Base-by-base conservation (phyloP, 345 rosid genomes). In the Punica granatum region DNA sequence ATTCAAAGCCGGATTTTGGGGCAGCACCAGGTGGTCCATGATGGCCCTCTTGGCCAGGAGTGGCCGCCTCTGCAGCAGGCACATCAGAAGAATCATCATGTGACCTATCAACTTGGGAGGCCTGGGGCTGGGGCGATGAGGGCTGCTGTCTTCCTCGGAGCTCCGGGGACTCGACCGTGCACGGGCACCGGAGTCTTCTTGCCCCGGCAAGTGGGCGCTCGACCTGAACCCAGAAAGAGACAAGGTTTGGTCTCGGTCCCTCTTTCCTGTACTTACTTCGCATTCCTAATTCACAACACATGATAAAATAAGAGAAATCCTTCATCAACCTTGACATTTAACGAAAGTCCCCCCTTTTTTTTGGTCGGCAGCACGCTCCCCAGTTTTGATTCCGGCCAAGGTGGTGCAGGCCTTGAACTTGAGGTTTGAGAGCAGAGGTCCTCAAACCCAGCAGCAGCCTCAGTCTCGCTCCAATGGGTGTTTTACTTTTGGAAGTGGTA, bases 161-260 rank as follows among this genome's bases (percentile, higher is more conserved):
- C 78, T 1, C 65, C 76, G 3, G 84, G 66, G 0, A 12, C 51
- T 14, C 74, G 77, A n/a, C 86, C 77, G 61, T 87, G 81, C 44
- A 67, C 94, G 6, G 98, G 97, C 7, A 93, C 98, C 4, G 97
- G 97, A 2, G 97, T 93, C 2, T 93, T 93, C 82, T 67, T 93
- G 53, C 98, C 98, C 21, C 96, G 90, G 7, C 83, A 81, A 14
- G 39, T 67, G 7, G 75, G 73, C 64, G 31, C 77, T 1, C 63
- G 75, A 9, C 2, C 79, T 26, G 86, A 80, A 30, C 34, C 79
- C 32, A 80, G 81, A n/a, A 83, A 84, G 79, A 90, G 90, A 73
- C 67, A 82, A 39, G 85, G 98, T 88, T 37, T 41, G 39, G n/a
- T 34, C 7, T 10, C 30, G 1, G n/a, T n/a, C 23, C 34, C 7